Evolutionary conservation across 441 rosid species (phyloP).

Genomic region (Cnidoscolus chayamansa): DNA sequence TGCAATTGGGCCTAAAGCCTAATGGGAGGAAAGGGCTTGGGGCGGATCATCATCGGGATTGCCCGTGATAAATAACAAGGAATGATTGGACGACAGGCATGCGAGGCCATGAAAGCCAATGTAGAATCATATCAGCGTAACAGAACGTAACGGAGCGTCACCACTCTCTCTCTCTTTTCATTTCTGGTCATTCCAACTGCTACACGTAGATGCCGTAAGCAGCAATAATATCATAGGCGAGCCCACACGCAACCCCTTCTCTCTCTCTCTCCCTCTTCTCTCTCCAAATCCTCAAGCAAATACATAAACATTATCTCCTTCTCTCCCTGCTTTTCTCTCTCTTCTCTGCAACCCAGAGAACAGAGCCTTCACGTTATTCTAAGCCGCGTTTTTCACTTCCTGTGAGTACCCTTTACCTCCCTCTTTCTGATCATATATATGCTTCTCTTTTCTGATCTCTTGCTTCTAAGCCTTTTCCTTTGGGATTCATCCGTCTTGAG

Average conservation of each 20-base stretch:
- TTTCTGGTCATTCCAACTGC: slow-evolving; percentile 41
- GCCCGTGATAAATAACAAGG: not conserved
- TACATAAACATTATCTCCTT: not conserved
- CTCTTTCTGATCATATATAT: not conserved
- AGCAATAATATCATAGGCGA: slow-evolving; percentile 32
- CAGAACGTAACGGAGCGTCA: not conserved
- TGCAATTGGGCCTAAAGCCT: too few relatives aligned
- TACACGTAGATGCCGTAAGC: slow-evolving; percentile 73
- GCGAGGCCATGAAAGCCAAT: slow-evolving; percentile 15
- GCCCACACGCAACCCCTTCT: slow-evolving; percentile 49
- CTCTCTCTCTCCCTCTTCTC: slow-evolving; percentile 15
- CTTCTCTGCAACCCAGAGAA: slow-evolving; percentile 23
- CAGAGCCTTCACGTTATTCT: slow-evolving; percentile 32
- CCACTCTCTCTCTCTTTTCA: not conserved
- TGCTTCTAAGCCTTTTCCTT: not conserved
- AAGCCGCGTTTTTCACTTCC: slow-evolving; percentile 43
- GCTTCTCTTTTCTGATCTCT: not conserved
- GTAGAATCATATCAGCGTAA: slow-evolving; percentile 11
- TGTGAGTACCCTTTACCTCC: slow-evolving; percentile 27
- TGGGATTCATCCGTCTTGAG: not conserved
- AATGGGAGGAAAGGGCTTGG: too few relatives aligned
- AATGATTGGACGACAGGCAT: not conserved
- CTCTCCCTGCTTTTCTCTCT: slow-evolving; percentile 12
- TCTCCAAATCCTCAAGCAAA: not conserved
- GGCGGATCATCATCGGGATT: too few relatives aligned